Percentiles rank a stretch among this genome's conserved stretches.
Evolutionary conservation across 208 protist genomes (phyloP).

Genomic region (Crithidia bombi): DNA sequence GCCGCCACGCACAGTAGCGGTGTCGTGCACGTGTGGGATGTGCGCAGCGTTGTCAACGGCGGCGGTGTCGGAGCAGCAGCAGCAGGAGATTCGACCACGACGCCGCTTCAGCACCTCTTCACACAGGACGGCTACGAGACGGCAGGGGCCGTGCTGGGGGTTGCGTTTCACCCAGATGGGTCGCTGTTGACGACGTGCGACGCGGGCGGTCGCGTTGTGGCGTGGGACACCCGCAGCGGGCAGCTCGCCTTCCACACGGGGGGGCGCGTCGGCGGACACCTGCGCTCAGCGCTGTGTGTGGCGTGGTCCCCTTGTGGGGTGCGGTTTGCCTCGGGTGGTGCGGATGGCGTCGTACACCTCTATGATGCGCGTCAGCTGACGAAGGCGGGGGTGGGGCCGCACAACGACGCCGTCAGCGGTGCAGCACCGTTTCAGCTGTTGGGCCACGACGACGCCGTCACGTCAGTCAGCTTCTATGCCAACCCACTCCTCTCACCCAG

Average conservation of each 20-base stretch:
- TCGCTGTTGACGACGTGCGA: slow-evolving; percentile 73
- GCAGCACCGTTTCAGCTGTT: slow-evolving; percentile 55
- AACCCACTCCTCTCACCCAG: slow-evolving; percentile 25
- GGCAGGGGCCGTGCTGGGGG: slow-evolving; percentile 41
- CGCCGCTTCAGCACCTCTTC: slow-evolving; percentile 35
- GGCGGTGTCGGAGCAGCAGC: neutral
- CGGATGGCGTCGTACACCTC: slow-evolving; percentile 71
- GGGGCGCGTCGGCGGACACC: slow-evolving; percentile 60
- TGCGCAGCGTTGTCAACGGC: slow-evolving; percentile 25
- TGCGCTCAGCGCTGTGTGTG: slow-evolving; percentile 62
- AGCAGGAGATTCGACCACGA: neutral
- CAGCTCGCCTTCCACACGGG: slow-evolving; percentile 57
- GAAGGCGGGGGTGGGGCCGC: slow-evolving; percentile 7
- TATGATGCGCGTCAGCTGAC: slow-evolving; percentile 79
- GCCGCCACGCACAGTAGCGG: slow-evolving; percentile 65
- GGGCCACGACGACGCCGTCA: slow-evolving; percentile 85
- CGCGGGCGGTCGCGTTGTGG: slow-evolving; percentile 66
- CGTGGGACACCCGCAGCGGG: slow-evolving; percentile 79
- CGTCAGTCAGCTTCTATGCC: slow-evolving; percentile 69
- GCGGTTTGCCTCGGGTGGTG: slow-evolving; percentile 75
- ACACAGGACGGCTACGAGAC: slow-evolving; percentile 76
- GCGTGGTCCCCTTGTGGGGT: slow-evolving; percentile 83
- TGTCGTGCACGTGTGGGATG: slow-evolving; percentile 69
- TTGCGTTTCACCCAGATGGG: slow-evolving; percentile 83
- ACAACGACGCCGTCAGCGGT: slow-evolving; percentile 17